Conservation (phyloP, 805 yeast genomes). For the Candida ficus region DNA sequence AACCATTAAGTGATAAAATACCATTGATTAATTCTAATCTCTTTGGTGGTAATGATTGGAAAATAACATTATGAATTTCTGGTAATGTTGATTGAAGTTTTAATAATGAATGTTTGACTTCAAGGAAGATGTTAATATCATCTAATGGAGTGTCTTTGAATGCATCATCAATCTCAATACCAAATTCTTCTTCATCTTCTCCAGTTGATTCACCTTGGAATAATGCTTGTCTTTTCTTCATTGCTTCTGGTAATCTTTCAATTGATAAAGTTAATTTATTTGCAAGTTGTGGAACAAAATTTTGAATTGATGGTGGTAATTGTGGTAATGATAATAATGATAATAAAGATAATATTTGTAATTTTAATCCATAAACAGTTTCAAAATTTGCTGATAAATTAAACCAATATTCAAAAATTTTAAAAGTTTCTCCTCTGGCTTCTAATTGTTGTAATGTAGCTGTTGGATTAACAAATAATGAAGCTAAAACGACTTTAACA, state of each 20-base stretch:
- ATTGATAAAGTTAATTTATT: constrained; percentile 46
- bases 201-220: constrained; percentile 35
- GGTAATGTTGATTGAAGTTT: constrained; percentile 42
- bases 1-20: neutral
- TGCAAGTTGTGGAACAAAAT: constrained; percentile 45
- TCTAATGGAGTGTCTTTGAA: constrained; percentile 78
- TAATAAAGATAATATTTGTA: constrained; percentile 63
- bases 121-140: constrained; percentile 60
- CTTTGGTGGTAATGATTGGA: constrained; percentile 26
- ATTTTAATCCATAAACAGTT: constrained; percentile 74
- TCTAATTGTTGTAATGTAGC: constrained; percentile 49
- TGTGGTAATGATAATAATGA: constrained; percentile 39
- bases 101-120: constrained; percentile 52
- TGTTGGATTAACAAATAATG: constrained; percentile 56
- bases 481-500: constrained; percentile 57
- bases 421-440: constrained; percentile 38
- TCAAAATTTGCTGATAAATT: constrained; percentile 41
- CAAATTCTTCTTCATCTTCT: constrained; percentile 46
- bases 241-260: constrained; percentile 65
- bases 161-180: constrained; percentile 63
- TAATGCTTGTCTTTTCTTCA: constrained; percentile 56
- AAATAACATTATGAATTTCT: constrained; percentile 35
- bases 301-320: constrained; percentile 31
- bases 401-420: constrained; percentile 63
- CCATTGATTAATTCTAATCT: constrained; percentile 10